Conservation (phyloP, 768 basidiomycete species). For the Podaxis rugospora region DNA sequence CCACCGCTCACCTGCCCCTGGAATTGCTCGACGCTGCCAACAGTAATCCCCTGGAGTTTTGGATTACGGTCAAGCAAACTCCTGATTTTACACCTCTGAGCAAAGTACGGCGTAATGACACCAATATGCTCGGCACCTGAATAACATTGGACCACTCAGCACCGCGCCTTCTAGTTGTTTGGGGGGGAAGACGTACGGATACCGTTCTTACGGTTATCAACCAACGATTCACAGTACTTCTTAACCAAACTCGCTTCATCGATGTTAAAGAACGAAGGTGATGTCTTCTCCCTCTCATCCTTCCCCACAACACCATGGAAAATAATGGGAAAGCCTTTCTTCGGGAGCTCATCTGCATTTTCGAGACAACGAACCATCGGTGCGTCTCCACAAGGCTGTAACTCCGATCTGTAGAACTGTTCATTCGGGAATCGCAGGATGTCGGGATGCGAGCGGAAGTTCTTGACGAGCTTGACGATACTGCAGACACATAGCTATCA, state of each 20-base stretch:
- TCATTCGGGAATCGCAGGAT: conserved; percentile 56
- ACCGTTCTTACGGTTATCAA: conserved; percentile 30
- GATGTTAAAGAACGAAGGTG: conserved; percentile 64
- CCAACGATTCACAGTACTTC: conserved; percentile 35
- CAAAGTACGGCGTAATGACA: conserved; percentile 68
- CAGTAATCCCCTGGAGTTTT: conserved; percentile 40
- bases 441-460: conserved; percentile 51
- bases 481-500: conserved; percentile 22
- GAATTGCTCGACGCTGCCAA: conserved; percentile 67
- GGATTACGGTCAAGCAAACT: conserved; percentile 27
- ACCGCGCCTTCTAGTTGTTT: background rate
- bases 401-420: conserved; percentile 51
- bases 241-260: conserved; percentile 49
- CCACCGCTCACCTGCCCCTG: conserved; percentile 52
- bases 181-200: conserved; percentile 31
- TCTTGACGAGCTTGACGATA: conserved; percentile 55
- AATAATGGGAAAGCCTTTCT: conserved; percentile 46
- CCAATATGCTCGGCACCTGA: conserved; percentile 45
- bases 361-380: conserved; percentile 35
- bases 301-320: conserved; percentile 53
- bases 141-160: background rate
- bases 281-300: conserved; percentile 49
- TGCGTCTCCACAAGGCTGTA: conserved; percentile 41
- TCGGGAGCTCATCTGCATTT: conserved; percentile 33
- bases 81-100: conserved; percentile 52